A percentile compares a stretch with the other conserved stretches of the same genome.
Evolutionary conservation across 1,284 basidiomycete genomes (phyloP).

Genomic region (Cutaneotrichosporon dermatis): DNA sequence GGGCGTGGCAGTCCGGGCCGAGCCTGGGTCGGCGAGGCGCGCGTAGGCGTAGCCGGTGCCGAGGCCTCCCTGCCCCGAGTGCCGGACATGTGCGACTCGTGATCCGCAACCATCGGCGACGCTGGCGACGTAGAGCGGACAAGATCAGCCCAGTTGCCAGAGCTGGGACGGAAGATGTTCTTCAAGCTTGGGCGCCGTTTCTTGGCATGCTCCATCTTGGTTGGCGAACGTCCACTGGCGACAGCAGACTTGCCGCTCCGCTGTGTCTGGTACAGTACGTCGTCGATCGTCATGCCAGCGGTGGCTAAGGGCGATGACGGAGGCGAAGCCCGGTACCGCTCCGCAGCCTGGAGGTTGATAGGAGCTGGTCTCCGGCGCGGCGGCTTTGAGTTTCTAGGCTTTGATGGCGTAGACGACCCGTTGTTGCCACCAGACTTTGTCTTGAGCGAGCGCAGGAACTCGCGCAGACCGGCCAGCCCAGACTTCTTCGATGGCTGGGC

Average conservation of each 20-base stretch:
- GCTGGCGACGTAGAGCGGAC: slow-evolving; percentile 16
- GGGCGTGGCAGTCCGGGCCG: slow-evolving; percentile 3
- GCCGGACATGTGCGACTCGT: background rate
- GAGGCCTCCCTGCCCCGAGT: background rate
- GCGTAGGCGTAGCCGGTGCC: background rate
- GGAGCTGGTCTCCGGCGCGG: slow-evolving; percentile 11
- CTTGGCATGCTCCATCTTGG: background rate
- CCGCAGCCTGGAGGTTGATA: slow-evolving; percentile 9
- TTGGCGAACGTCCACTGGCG: background rate
- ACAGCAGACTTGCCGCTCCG: background rate
- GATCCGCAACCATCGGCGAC: slow-evolving; percentile 5
- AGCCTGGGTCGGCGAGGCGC: background rate
- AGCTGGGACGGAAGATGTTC: slow-evolving; percentile 38
- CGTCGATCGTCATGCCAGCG: background rate
- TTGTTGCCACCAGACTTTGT: background rate
- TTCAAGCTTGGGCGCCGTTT: slow-evolving; percentile 28
- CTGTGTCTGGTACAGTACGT: slow-evolving; percentile 1
- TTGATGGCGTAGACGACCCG: background rate
- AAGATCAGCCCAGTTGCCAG: slow-evolving; percentile 42
- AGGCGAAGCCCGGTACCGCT: slow-evolving; percentile 2
- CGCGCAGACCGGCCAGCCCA: slow-evolving; percentile 41
- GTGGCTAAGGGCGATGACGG: slow-evolving; percentile 7
- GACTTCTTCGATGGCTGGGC: slow-evolving; percentile 16
- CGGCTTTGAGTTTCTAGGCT: background rate
- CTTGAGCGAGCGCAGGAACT: slow-evolving; percentile 37